Evolutionary conservation across 768 basidiomycete genomes (phyloP).

Genomic region (Fistulinella prunicolor): DNA sequence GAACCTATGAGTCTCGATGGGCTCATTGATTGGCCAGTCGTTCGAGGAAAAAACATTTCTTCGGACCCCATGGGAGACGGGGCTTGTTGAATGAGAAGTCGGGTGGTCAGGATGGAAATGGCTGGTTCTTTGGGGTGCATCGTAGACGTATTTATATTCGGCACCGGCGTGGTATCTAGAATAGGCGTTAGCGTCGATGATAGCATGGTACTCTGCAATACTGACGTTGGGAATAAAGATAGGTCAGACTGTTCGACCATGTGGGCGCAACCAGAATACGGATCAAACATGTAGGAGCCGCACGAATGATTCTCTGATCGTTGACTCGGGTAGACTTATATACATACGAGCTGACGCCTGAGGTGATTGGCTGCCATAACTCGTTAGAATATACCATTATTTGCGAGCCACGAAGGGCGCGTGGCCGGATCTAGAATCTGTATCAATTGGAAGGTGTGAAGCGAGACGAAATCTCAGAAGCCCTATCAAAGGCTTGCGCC

Average conservation of each 20-base stretch:
- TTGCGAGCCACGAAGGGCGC: neutral
- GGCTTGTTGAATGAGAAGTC: neutral
- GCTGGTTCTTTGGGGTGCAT: neutral
- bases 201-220: neutral
- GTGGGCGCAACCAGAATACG: neutral
- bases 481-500: neutral
- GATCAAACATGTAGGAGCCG: no score
- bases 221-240: conserved; percentile 8
- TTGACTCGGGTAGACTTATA: conserved; percentile 9
- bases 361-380: conserved; percentile 14
- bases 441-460: neutral
- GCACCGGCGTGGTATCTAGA: conserved; percentile 4
- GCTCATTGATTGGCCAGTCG: neutral
- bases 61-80: neutral
- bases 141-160: neutral
- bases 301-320: no score
- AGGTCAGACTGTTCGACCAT: neutral
- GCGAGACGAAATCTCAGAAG: neutral
- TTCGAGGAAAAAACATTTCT: neutral
- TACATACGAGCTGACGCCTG: conserved; percentile 8
- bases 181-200: conserved; percentile 8
- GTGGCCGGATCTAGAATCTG: conserved; percentile 8
- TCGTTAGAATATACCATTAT: neutral
- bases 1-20: neutral
- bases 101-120: neutral